Evolutionary conservation across 345 rosid genomes (phyloP).

Genomic region (Brassica rapa): DNA sequence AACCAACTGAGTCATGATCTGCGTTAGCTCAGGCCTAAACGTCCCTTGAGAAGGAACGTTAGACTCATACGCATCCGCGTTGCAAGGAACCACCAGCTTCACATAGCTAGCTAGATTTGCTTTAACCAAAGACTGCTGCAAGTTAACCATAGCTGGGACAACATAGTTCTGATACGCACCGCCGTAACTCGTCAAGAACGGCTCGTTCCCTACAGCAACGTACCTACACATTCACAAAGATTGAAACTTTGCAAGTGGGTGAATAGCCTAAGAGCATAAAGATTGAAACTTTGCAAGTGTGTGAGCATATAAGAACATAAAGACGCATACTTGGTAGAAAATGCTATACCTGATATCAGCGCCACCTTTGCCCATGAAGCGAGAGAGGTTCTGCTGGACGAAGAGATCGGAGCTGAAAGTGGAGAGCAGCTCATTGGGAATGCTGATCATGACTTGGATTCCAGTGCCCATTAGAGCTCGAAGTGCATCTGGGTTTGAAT

Average conservation of each 20-base stretch:
- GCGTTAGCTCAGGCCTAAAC: conserved; percentile 81
- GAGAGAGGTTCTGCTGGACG: conserved; percentile 77
- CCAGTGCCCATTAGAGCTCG: conserved; percentile 71
- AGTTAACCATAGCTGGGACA: conserved; percentile 74
- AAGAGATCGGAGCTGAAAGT: conserved; percentile 67
- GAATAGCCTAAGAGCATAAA: background rate
- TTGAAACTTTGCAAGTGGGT: background rate
- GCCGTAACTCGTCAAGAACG: conserved; percentile 71
- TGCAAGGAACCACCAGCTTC: conserved; percentile 91
- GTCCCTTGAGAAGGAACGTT: conserved; percentile 85
- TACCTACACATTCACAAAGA: conserved; percentile 53
- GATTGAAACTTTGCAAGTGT: background rate
- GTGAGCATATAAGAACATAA: background rate
- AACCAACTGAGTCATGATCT: conserved; percentile 79
- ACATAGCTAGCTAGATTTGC: conserved; percentile 82
- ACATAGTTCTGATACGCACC: conserved; percentile 76
- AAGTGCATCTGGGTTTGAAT: conserved; percentile 66
- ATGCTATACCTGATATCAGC: conserved; percentile 66
- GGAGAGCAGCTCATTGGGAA: conserved; percentile 80
- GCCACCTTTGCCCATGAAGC: conserved; percentile 73
- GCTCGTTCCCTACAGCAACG: conserved; percentile 94
- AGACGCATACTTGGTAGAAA: background rate
- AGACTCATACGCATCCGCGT: conserved; percentile 92
- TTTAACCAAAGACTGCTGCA: conserved; percentile 79
- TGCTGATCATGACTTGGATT: conserved; percentile 85